Percentiles rank a stretch among this genome's conserved stretches.
phyloP scores from a whole-genome alignment of 768 basidiomycete genomes.

The Cyclocybe aegerita region DNA sequence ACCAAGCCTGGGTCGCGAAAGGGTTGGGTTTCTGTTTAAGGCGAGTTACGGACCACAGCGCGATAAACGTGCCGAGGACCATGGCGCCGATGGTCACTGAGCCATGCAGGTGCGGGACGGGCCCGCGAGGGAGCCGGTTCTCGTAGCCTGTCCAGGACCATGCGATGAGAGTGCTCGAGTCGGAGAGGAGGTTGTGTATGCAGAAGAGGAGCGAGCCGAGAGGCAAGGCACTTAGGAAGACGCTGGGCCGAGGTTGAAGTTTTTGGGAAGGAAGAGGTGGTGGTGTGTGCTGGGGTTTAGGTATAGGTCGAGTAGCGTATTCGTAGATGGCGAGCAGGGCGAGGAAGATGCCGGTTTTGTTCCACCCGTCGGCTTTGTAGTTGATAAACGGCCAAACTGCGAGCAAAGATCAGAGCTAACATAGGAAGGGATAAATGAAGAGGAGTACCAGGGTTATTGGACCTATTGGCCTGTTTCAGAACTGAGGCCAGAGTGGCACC shows the following conservation, averaged over 20 bases:
- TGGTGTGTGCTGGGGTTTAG: not conserved
- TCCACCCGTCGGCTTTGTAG: slow-evolving; percentile 64
- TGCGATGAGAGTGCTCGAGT: slow-evolving; percentile 75
- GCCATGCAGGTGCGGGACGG: slow-evolving; percentile 71
- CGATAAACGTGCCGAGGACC: slow-evolving; percentile 51
- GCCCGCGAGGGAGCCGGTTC: slow-evolving; percentile 58
- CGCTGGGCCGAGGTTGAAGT: slow-evolving; percentile 8
- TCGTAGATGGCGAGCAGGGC: slow-evolving; percentile 61
- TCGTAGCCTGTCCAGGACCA: slow-evolving; percentile 93
- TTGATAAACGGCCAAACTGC: slow-evolving; percentile 81
- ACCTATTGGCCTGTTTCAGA: slow-evolving; percentile 75
- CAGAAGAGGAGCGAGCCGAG: slow-evolving; percentile 71
- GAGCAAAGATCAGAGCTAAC: not conserved
- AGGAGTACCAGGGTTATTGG: slow-evolving; percentile 73
- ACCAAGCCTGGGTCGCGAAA: slow-evolving; percentile 50
- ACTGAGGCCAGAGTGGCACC: slow-evolving; percentile 69
- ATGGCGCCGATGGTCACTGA: slow-evolving; percentile 66
- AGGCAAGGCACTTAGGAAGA: slow-evolving; percentile 43
- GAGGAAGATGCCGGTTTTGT: slow-evolving; percentile 61
- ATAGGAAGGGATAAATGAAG: slow-evolving; percentile 7
- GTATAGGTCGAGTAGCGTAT: slow-evolving; percentile 41
- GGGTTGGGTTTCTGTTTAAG: slow-evolving; percentile 13
- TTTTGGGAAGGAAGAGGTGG: not conserved
- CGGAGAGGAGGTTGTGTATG: slow-evolving; percentile 70
- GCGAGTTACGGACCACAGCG: slow-evolving; percentile 8